Evolutionary conservation across 495 filamentous ascomycete species (phyloP).

Genomic region (Schizothecium vesticola): DNA sequence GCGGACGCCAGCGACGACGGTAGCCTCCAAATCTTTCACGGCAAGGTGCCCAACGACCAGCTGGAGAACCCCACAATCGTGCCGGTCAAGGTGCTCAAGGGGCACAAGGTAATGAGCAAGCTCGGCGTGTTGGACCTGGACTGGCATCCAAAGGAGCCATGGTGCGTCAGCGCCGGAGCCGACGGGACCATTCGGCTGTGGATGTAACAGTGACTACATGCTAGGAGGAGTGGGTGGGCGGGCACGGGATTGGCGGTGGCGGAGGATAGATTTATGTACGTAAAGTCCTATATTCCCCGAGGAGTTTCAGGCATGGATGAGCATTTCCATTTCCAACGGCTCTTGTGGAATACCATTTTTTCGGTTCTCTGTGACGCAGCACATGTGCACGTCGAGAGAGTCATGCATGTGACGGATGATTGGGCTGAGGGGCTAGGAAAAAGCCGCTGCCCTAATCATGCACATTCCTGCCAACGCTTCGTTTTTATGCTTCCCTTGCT

Average conservation of each 20-base stretch:
- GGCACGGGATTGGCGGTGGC: neutral
- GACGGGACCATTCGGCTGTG: constrained; percentile 66
- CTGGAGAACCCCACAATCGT: constrained; percentile 96
- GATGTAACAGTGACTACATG: constrained; percentile 28
- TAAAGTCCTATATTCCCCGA: constrained; percentile 6
- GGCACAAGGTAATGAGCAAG: constrained; percentile 73
- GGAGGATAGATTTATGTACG: constrained; percentile 6
- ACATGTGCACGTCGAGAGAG: neutral
- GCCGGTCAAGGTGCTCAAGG: constrained; percentile 87
- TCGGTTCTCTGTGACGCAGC: neutral
- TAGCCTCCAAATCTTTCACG: constrained; percentile 91
- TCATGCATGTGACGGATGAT: neutral
- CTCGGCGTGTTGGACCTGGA: constrained; percentile 90
- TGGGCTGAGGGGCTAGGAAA: neutral
- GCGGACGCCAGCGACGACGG: constrained; percentile 93
- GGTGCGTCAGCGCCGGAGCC: constrained; percentile 89
- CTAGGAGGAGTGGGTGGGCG: neutral
- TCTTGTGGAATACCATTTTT: constrained; percentile 9
- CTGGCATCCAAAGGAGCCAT: constrained; percentile 89
- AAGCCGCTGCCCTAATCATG: neutral
- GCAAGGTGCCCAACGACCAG: constrained; percentile 85
- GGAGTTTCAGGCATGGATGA: constrained; percentile 9
- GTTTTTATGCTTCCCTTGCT: neutral
- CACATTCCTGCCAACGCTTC: neutral
- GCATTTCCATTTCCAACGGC: constrained; percentile 3